A percentile compares a stretch with the other conserved stretches of the same genome.
Evolutionary conservation across 352 stramenopile genomes (phyloP).

Genomic region (Globisporangium radiosum): DNA sequence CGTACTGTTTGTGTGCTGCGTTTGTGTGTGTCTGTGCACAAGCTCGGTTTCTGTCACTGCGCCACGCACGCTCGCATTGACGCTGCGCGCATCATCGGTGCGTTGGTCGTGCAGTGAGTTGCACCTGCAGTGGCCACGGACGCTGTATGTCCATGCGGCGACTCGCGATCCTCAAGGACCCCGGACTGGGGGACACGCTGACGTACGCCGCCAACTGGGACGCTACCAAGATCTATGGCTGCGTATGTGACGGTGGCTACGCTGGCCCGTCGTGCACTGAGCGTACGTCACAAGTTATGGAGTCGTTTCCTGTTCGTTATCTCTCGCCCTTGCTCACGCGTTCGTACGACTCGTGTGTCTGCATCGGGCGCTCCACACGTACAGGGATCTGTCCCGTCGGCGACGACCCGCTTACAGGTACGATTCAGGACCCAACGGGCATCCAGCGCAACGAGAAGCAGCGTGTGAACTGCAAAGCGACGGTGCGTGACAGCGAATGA

Average conservation of each 20-base stretch:
- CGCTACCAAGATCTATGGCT: constrained; percentile 76
- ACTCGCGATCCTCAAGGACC: constrained; percentile 53
- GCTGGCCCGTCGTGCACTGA: constrained; percentile 63
- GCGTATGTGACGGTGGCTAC: constrained; percentile 80
- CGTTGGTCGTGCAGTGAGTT: constrained; percentile 33
- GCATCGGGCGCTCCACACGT: background rate
- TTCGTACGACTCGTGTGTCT: background rate
- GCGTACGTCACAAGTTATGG: constrained; percentile 21
- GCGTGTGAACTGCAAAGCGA: constrained; percentile 61
- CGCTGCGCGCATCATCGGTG: too few species aligned
- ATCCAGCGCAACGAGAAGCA: constrained; percentile 73
- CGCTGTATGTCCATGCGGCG: constrained; percentile 75
- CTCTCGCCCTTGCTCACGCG: too few species aligned
- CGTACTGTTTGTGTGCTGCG: constrained; percentile 6
- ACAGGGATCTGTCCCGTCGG: constrained; percentile 68
- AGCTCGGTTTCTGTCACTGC: too few species aligned
- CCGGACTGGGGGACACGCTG: constrained; percentile 36
- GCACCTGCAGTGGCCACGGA: constrained; percentile 69
- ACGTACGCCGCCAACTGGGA: constrained; percentile 79
- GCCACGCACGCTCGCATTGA: too few species aligned
- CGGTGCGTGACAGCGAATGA: constrained; percentile 16
- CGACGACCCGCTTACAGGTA: constrained; percentile 83
- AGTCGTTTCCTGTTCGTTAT: too few species aligned
- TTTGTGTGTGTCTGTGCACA: too few species aligned
- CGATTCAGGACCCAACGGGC: constrained; percentile 42